A percentile compares a stretch with the other conserved stretches of the same genome.
phyloP scores from a whole-genome alignment of 345 rosid species.

The Mangifera indica region DNA sequence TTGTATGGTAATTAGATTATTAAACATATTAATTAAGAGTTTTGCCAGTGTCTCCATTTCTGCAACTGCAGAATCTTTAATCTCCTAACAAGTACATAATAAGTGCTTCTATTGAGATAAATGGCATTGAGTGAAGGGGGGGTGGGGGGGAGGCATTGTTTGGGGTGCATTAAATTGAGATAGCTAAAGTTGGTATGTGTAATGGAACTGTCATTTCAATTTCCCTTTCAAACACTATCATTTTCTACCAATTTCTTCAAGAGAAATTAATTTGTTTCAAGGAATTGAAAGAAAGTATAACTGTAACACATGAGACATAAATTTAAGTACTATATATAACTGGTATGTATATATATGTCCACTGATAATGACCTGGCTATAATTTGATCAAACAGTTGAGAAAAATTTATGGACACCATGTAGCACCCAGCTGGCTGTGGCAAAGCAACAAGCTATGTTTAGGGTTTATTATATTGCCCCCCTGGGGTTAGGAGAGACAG shows the following conservation, averaged over 20 bases:
- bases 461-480: no score
- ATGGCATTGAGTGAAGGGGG: neutral
- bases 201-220: slow-evolving; percentile 20
- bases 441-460: neutral
- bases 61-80: neutral
- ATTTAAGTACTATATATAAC: neutral
- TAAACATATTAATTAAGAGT: neutral
- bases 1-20: slow-evolving; percentile 17
- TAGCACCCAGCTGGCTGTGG: neutral
- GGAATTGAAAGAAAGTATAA: neutral
- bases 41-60: neutral
- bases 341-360: no score
- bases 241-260: neutral
- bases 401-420: neutral
- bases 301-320: neutral
- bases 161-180: slow-evolving; percentile 22
- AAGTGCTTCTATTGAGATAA: neutral
- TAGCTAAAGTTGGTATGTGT: slow-evolving; percentile 18
- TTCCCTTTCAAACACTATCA: slow-evolving; percentile 16
- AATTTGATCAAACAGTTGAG: neutral
- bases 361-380: neutral
- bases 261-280: neutral
- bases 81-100: neutral
- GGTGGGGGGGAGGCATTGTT: neutral
- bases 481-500: no score